Percentiles rank a stretch among this genome's conserved stretches.
Conservation (phyloP, 2,329 filamentous ascomycete species). For the Epichloe uncinata region DNA sequence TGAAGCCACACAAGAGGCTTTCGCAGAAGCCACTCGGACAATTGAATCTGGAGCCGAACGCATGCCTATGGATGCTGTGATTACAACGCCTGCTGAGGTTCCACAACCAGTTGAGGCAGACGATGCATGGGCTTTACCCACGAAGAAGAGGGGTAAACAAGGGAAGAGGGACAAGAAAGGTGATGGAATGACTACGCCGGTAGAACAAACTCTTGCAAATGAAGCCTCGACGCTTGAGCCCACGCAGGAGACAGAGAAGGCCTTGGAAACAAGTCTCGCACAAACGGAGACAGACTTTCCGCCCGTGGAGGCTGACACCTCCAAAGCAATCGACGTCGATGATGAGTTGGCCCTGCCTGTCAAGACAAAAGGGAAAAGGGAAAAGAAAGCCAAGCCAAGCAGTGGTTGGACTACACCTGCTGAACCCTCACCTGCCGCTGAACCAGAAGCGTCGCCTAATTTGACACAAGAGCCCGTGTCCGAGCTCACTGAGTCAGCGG, state of each 20-base stretch:
- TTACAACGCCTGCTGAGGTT: not conserved
- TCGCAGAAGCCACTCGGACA: not conserved
- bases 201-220: not conserved
- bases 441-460: not conserved
- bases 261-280: not conserved
- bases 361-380: constrained; percentile 31
- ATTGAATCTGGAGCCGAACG: not conserved
- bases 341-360: constrained; percentile 10
- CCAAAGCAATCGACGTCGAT: not conserved
- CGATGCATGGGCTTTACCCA: constrained; percentile 1
- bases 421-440: not conserved
- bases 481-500: not conserved
- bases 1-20: not conserved
- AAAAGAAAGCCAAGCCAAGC: constrained; percentile 15
- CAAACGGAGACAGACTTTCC: not conserved
- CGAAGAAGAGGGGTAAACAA: constrained; percentile 4
- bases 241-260: not conserved
- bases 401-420: constrained; percentile 3
- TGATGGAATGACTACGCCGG: not conserved
- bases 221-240: not conserved
- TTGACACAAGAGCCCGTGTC: not conserved
- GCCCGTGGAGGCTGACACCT: not conserved
- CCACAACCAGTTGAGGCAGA: not conserved
- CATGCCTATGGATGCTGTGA: not conserved
- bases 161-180: constrained; percentile 2